These are phyloP conservation scores for Arthroderma sp. DNA, from an alignment of 2,329 filamentous ascomycete species.

Conservation along the genomic window DNA sequence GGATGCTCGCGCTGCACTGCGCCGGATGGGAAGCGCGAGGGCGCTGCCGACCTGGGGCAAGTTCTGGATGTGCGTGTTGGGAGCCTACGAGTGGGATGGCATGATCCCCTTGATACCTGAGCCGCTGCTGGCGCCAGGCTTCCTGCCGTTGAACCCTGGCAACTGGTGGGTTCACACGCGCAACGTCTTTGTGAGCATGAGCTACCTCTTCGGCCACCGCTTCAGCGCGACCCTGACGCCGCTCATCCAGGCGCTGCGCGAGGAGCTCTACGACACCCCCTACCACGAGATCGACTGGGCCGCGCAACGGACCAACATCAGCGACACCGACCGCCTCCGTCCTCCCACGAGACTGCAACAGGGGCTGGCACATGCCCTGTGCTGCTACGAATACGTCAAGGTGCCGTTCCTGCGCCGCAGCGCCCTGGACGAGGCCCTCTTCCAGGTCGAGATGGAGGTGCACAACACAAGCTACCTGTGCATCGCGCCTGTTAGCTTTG, in stretches of 20 bases:
- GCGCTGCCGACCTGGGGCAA: conserved; percentile 4
- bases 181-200: conserved; percentile 5
- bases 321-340: background rate
- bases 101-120: conserved; percentile 5
- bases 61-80: conserved; percentile 8
- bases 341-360: background rate
- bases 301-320: background rate
- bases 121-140: conserved; percentile 3
- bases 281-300: conserved; percentile 8
- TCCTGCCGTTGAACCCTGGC: conserved; percentile 2
- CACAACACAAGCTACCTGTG: conserved; percentile 1
- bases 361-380: background rate
- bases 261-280: conserved; percentile 7
- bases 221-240: background rate
- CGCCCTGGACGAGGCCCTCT: conserved; percentile 3
- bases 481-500: background rate
- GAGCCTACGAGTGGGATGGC: conserved; percentile 6
- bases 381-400: conserved; percentile 1
- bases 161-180: conserved; percentile 9
- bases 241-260: conserved; percentile 3
- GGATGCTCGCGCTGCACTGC: background rate
- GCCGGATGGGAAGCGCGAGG: background rate
- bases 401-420: background rate
- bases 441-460: conserved; percentile 4
- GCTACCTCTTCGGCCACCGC: background rate